Conservation (phyloP, 768 basidiomycete genomes). For the Suillus placidus region DNA sequence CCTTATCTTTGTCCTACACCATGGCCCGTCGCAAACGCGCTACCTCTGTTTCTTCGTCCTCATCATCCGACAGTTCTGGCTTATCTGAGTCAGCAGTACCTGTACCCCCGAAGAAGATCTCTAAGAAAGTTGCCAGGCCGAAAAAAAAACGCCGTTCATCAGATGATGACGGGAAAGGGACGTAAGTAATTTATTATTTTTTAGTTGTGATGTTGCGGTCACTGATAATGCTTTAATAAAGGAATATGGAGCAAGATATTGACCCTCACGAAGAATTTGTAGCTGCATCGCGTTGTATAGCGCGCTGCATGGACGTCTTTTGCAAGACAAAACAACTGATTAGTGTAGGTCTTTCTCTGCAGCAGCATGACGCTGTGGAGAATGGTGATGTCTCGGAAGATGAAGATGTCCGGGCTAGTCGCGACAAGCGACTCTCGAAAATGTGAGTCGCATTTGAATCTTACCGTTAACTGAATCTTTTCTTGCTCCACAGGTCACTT, state of each 20-base stretch:
- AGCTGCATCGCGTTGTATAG: neutral
- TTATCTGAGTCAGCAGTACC: neutral
- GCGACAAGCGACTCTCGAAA: neutral
- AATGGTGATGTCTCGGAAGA: conserved; percentile 2
- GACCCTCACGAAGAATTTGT: conserved; percentile 1
- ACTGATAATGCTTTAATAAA: neutral
- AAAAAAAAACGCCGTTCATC: neutral
- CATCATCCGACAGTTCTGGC: neutral
- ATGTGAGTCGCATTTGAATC: neutral
- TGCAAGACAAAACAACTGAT: conserved; percentile 7
- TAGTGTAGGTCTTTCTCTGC: neutral
- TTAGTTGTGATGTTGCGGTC: neutral
- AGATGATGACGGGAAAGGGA: neutral
- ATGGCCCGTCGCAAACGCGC: neutral
- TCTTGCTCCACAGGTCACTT: neutral
- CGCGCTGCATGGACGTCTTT: conserved; percentile 10
- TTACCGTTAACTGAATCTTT: neutral
- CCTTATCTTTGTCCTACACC: neutral
- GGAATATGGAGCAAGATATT: neutral
- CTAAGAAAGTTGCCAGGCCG: neutral
- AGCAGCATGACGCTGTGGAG: neutral
- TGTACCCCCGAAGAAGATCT: neutral
- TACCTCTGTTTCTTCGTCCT: neutral
- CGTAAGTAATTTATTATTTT: neutral
- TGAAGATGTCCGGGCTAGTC: neutral